phyloP scores from a whole-genome alignment of 768 basidiomycete genomes.

The Pisolithus albus region DNA sequence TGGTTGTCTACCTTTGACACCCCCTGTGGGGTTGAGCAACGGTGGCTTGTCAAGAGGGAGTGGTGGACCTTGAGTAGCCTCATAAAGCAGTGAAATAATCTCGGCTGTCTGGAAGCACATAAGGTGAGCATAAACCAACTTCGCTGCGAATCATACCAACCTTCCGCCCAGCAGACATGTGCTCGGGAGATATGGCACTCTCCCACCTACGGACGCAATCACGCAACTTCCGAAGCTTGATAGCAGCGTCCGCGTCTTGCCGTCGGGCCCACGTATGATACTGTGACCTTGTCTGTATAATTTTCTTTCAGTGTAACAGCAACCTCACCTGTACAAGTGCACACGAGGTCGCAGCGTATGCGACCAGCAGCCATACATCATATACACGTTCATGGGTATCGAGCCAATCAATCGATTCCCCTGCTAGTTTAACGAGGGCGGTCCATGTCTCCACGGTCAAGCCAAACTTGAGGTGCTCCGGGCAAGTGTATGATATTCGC shows the following conservation, averaged over 20 bases:
- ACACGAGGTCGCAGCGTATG: slow-evolving; percentile 83
- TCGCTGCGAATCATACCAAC: slow-evolving; percentile 29
- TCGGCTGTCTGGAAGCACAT: slow-evolving; percentile 65
- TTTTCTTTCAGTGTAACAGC: neutral
- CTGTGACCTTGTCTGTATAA: slow-evolving; percentile 31
- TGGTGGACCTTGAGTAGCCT: slow-evolving; percentile 82
- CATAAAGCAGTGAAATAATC: slow-evolving; percentile 85
- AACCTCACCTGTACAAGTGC: slow-evolving; percentile 78
- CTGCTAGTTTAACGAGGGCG: slow-evolving; percentile 61
- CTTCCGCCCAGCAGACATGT: slow-evolving; percentile 93
- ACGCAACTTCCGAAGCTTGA: slow-evolving; percentile 69
- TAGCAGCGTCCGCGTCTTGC: slow-evolving; percentile 67
- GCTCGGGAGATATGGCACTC: slow-evolving; percentile 77
- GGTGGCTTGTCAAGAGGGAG: slow-evolving; percentile 49
- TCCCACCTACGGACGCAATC: slow-evolving; percentile 89
- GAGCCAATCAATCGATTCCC: slow-evolving; percentile 86
- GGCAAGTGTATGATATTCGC: slow-evolving; percentile 91
- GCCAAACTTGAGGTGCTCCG: slow-evolving; percentile 81
- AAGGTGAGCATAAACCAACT: neutral
- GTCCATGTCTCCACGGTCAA: slow-evolving; percentile 79
- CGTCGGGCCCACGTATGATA: slow-evolving; percentile 92
- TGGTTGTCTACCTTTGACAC: slow-evolving; percentile 51
- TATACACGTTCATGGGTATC: slow-evolving; percentile 72
- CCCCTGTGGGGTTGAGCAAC: slow-evolving; percentile 74
- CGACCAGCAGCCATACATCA: slow-evolving; percentile 81